Evolutionary conservation across 306 rosid genomes (phyloP), one percentile per base, ranked within the genome.

Genomic region (Vigna trinervia): DNA sequence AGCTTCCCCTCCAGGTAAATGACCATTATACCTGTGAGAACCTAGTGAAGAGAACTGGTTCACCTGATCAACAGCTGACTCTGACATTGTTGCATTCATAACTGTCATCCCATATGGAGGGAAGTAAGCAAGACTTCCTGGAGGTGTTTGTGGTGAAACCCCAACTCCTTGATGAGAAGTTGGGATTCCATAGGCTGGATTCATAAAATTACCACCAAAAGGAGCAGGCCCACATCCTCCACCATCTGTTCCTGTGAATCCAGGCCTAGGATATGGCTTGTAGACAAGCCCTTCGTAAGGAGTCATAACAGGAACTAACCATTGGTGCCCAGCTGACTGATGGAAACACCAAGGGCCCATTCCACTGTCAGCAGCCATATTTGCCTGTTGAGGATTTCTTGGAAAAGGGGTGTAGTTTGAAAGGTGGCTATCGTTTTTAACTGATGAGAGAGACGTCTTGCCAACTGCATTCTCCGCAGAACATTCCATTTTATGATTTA

Each of bases 401-500:
- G 83, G 8, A 66, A 80, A 83, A 11, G 86, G 88, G 30, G 80
- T 87, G 69, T 81, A 62, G 70, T 81, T 85, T 77, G 95, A 77
- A 73, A 81, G 84, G 85, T 89, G 96, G 63, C 86, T 84, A 72
- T 84, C 83, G 32, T 76, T 81, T 84, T 84, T 84, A 65, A 87
- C 80, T 0, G 94, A 84, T 15, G 90, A 81, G 76, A 86, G 78
- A 80, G 90, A 80, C 65, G 90, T 83, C 82, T 89, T 93, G 47
- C 84, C 97, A 69, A 93, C 93, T 12, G 94, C 94, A 84, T 91
- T 96, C 85, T 93, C 98, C 12, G 98, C 97, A 34, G 94, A 96
- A 76, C 83, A 78, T 76, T 91, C 99, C 84, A 87, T 82, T 83
- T 88, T 87, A 73, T 87, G 85, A 75, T 82, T 84, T 47, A 84